Conservation (phyloP, 2,329 filamentous ascomycete species). For the Aspergillus tanneri region DNA sequence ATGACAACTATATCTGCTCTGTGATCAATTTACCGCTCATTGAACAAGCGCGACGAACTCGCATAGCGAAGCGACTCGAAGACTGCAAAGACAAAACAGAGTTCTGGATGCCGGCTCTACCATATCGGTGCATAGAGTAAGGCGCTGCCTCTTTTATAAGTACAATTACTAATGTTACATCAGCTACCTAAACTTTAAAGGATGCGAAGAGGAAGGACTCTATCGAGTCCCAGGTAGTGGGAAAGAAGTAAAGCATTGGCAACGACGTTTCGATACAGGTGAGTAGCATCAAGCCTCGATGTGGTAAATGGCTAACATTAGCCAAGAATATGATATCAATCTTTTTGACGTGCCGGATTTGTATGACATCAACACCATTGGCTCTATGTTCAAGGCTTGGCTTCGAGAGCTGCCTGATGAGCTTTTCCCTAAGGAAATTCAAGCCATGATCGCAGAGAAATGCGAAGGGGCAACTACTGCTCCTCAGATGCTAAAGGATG, state of each 20-base stretch:
- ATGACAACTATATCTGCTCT: conserved; percentile 79
- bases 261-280: conserved; percentile 85
- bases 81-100: conserved; percentile 92
- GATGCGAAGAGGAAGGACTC: conserved; percentile 87
- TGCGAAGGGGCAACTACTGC: conserved; percentile 76
- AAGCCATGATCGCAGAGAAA: conserved; percentile 76
- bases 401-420: conserved; percentile 92
- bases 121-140: conserved; percentile 89
- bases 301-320: conserved; percentile 1
- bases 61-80: conserved; percentile 86
- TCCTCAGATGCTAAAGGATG: conserved; percentile 82
- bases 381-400: conserved; percentile 95
- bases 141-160: conserved; percentile 25
- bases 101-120: conserved; percentile 97
- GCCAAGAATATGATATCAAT: conserved; percentile 80
- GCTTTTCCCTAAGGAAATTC: conserved; percentile 80
- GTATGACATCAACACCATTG: conserved; percentile 95
- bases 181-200: conserved; percentile 87
- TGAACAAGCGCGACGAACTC: conserved; percentile 84
- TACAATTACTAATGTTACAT: conserved; percentile 19
- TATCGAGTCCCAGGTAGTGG: conserved; percentile 91
- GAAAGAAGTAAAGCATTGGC: conserved; percentile 89
- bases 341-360: conserved; percentile 83
- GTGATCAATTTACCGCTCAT: conserved; percentile 83
- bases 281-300: conserved; percentile 24